Percentiles rank a stretch among this genome's conserved stretches.
phyloP scores from a whole-genome alignment of 2,329 filamentous ascomycete genomes.

The Monosporascus ibericus region DNA sequence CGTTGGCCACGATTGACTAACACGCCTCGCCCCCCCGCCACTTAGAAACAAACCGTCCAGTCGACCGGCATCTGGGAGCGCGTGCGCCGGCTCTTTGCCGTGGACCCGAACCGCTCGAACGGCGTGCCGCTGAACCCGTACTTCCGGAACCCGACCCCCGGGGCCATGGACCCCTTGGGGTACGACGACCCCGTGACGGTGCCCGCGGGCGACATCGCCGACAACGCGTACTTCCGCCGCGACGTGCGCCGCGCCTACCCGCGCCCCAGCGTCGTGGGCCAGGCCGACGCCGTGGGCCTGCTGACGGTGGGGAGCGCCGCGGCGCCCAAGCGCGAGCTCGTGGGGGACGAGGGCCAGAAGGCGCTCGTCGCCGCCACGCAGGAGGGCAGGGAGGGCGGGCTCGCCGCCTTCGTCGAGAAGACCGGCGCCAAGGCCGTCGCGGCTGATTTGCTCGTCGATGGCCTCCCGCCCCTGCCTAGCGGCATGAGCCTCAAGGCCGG shows the following conservation, averaged over 20 bases:
- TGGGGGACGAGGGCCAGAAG: constrained; percentile 65
- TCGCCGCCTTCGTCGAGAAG: constrained; percentile 69
- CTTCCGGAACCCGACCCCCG: constrained; percentile 81
- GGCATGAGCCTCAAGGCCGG: constrained; percentile 51
- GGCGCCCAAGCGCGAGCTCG: constrained; percentile 73
- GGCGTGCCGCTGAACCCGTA: constrained; percentile 90
- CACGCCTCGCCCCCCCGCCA: constrained; percentile 5
- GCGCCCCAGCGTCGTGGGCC: constrained; percentile 68
- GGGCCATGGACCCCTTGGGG: constrained; percentile 61
- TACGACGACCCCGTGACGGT: constrained; percentile 80
- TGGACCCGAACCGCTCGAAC: constrained; percentile 84
- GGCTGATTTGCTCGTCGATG: constrained; percentile 62
- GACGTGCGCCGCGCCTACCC: constrained; percentile 81
- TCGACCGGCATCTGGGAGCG: constrained; percentile 83
- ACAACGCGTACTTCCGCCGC: constrained; percentile 96
- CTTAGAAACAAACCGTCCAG: constrained; percentile 92
- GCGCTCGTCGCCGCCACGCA: constrained; percentile 68
- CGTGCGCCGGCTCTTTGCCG: constrained; percentile 68
- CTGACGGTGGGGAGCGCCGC: constrained; percentile 78
- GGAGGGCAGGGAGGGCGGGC: constrained; percentile 63
- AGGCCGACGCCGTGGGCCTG: constrained; percentile 80
- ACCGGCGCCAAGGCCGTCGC: constrained; percentile 35
- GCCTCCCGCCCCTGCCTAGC: constrained; percentile 80
- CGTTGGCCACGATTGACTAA: constrained; percentile 7
- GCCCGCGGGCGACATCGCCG: constrained; percentile 81